Evolutionary conservation across 192 early-diverging fungal genomes (phyloP), one percentile per base, ranked within the genome.

Genomic region (Haplosporangium gracile): DNA sequence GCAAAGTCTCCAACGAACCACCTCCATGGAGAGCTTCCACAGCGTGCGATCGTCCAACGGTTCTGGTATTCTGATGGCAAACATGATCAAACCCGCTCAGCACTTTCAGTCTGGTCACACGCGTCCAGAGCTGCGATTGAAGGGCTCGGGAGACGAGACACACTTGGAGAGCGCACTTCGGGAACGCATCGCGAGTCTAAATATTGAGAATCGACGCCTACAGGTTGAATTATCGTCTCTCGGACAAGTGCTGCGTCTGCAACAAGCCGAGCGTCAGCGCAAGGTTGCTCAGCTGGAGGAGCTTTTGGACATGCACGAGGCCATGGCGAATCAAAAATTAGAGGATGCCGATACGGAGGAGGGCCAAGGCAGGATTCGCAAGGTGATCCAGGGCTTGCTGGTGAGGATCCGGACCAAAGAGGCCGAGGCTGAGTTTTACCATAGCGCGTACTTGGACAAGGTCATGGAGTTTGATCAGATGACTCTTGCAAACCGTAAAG

Each of bases 371-470:
- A 47, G 77, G 36, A 71, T 78, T 45, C 77, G 77, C 24, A 78
- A 78, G 34, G 77, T 78, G 20, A 78, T 78, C 24, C 77, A 78
- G 24, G 77, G 77, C n/a, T 70, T 78, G n/a, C 11, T 78, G 77
- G 77, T 78, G 24, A 57, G 68, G 24, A 78, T 78, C 34, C 69
- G 77, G 5, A 78, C 77, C 51, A 78, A 78, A 68, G 77, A 78
- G 26, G 77, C 77, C 11, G 77, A 78, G 45, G 69, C 77, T 13
- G 77, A 78, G 77, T 78, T 78, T 78, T 78, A 78, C 38, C 77
- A 78, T 22, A 78, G 72, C 22, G 77, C 77, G 5, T 78, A 78
- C n/a, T 36, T 78, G 77, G 77, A 78, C 51, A 78, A 78, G 39
- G 77, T 78, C 29, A 26, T 78, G 77, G 77, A 78, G 49, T 36